Base-by-base conservation (phyloP, 2,329 filamentous ascomycete species). In the Colletotrichum lindemuthianum region DNA sequence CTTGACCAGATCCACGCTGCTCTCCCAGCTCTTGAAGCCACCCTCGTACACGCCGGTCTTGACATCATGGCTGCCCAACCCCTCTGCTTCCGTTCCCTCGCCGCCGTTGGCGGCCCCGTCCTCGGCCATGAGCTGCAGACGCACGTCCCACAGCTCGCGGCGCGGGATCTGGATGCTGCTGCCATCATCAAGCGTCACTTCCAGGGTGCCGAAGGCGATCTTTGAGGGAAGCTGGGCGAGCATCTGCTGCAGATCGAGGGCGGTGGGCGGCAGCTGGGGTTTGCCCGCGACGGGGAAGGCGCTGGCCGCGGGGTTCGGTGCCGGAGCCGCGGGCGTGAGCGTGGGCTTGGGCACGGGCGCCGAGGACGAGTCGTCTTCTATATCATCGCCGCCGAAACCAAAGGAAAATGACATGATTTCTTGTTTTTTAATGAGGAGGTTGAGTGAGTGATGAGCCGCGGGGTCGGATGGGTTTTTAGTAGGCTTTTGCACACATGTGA, bases 1-100 rank as follows among this genome's bases (percentile, higher is more conserved):
- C 72, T 88, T 91, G 54, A 92, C 90, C 15, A 96, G 81, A 74
- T 96, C 92, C 56, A 93, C 82, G 65, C 90, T 92, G 77, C 92
- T 94, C 79, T 96, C 92, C 92, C 92, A 96, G 71, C 90, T 94
- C 80, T 96, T 96, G 80, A 95, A 93, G 32, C 92, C 92, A 60
- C 92, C 92, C 78, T 96, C 92, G 77, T 96, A 96, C 65, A 95
- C 86, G 55, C 92, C 92, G 59, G 91, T 91, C 75, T 88, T 90
- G 68, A 96, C 89, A 76, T 96, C 92, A 68, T 91, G 88, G 67
- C 85, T 83, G 43, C 87, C 89, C 40, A 92, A 79, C 2, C 85
- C 84, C 57, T 84, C 80, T 43, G 69, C 84, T 55, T 84, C 80
- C 16, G 69, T 67, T 13, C 63, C 59, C 68, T 81, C 76, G 12